Conservation (phyloP, 345 rosid species). For the Camelina neglecta region DNA sequence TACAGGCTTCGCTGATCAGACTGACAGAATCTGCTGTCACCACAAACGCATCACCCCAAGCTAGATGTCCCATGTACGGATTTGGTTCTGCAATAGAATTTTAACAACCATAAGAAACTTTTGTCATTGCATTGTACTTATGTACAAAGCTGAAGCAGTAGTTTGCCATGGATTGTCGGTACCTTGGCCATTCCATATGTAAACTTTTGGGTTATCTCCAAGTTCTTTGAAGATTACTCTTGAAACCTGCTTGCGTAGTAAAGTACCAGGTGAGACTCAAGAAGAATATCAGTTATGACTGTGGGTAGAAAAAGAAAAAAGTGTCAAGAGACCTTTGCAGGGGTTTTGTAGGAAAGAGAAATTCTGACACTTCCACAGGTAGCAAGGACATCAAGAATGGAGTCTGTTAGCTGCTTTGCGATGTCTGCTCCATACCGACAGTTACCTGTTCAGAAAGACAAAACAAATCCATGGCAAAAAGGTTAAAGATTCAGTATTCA, state of each 20-base stretch:
- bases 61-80: conserved; percentile 92
- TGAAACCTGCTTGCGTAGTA: conserved; percentile 57
- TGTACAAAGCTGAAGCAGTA: background rate
- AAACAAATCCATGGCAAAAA: background rate
- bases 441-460: conserved; percentile 51
- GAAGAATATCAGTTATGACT: background rate
- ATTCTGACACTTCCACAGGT: conserved; percentile 89
- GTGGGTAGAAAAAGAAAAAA: conserved; percentile 8
- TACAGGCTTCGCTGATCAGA: conserved; percentile 93
- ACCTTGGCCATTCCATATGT: conserved; percentile 95
- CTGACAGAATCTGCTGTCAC: conserved; percentile 96
- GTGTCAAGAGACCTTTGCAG: conserved; percentile 66
- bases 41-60: conserved; percentile 99
- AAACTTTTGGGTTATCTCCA: conserved; percentile 79
- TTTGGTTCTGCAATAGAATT: conserved; percentile 68
- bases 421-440: conserved; percentile 89
- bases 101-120: conserved; percentile 34
- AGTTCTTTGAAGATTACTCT: conserved; percentile 67
- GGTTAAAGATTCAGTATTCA: conserved; percentile 9
- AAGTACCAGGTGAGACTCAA: conserved; percentile 14
- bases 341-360: conserved; percentile 81
- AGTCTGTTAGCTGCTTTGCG: conserved; percentile 74
- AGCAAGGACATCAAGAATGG: conserved; percentile 59
- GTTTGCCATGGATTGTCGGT: conserved; percentile 14
- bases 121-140: conserved; percentile 8